Evolutionary conservation across 495 filamentous ascomycete genomes (phyloP), one percentile per base, ranked within the genome.

Genomic region (Penicillium samsonianum): DNA sequence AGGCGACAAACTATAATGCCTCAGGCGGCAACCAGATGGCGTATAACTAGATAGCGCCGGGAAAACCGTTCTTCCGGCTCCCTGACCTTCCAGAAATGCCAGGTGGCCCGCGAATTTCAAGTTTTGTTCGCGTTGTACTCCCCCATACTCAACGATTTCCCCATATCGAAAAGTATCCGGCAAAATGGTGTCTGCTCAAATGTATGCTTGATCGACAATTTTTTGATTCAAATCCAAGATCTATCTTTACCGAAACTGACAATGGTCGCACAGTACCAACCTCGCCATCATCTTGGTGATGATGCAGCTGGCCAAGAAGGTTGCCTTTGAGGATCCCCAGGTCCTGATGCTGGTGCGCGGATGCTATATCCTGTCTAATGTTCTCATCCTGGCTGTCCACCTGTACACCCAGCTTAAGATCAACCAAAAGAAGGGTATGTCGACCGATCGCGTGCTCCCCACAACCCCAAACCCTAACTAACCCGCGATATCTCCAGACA

Each of bases 221-320:
- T 12, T 16, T 50, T 9, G 16, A 20, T 57, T 16, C 1, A 20
- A 0, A 51, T 42, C 5, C 7, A 25, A 37, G 6, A 33, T 55
- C 31, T 23, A 25, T 42, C 38, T 61, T 40, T 23, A 45, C 53
- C 50, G 41, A 63, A 41, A 55, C 14, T 28, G 22, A n/a, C 17
- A 33, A 53, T 7, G 59, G 20, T 43, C 65, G 35, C 37, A 53
- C 73, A 96, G 92, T 62, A 95, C 91, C 62, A 96, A 96, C 80
- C 80, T 96, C 73, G 80, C 89, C 73, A 90, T 96, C 84, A 92
- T 96, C 74, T 84, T 96, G 63, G 90, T 90, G 67, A 91, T 97
- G 87, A 97, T 98, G 92, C 94, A 98, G 79, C 83, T 92, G 55
- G 87, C 94, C 57, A 98, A 98, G 83, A 90, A 87, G 79, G 86